Conservation (phyloP, 1,284 basidiomycete species). For the Laetiporus sulphureus region DNA sequence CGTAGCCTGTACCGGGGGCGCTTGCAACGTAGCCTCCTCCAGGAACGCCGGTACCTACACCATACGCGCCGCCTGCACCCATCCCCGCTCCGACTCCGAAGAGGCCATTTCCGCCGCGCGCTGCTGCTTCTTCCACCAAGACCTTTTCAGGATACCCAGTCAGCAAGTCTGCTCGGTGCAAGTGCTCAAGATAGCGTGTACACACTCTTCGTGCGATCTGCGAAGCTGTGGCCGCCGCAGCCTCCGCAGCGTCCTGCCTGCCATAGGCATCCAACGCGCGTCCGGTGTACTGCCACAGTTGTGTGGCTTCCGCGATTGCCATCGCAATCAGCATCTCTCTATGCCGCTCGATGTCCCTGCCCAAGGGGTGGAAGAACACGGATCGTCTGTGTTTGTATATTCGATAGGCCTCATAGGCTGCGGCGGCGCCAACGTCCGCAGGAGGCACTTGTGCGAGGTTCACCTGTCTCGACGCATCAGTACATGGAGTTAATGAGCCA, state of each 20-base stretch:
- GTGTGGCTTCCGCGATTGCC: conserved; percentile 46
- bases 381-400: conserved; percentile 48
- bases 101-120: neutral
- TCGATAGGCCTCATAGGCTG: conserved; percentile 61
- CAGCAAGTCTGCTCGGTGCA: neutral
- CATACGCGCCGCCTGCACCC: neutral
- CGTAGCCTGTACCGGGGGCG: too few relatives aligned
- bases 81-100: neutral
- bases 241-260: conserved; percentile 7
- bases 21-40: neutral
- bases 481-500: too few relatives aligned
- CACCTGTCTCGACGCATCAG: too few relatives aligned
- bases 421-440: conserved; percentile 57
- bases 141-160: neutral
- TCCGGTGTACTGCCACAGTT: conserved; percentile 11
- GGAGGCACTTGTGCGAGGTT: conserved; percentile 35
- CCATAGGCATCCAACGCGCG: conserved; percentile 10
- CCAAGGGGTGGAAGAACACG: conserved; percentile 43
- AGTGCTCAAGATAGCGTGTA: neutral
- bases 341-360: conserved; percentile 46
- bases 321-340: conserved; percentile 56
- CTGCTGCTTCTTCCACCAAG: neutral
- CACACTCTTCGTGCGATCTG: conserved; percentile 6
- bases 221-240: conserved; percentile 8
- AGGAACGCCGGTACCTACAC: neutral